These are phyloP conservation scores for Periconia digitata DNA, from an alignment of 2,329 filamentous ascomycete species.

Conservation along the genomic window DNA sequence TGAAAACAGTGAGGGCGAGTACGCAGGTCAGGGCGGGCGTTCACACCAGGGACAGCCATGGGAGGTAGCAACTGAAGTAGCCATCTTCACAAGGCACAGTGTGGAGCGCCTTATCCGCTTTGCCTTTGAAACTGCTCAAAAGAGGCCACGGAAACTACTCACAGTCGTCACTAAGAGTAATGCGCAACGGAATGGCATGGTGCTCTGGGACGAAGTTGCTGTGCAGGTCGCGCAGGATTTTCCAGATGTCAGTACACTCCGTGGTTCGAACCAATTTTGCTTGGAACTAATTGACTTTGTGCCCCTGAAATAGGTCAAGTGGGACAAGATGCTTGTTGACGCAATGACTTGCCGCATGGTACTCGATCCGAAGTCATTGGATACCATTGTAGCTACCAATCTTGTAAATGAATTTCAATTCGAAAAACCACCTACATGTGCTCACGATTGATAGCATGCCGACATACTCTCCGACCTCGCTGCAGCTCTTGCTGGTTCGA, in stretches of 20 bases:
- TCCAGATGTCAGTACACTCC: constrained; percentile 57
- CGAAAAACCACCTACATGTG: no score
- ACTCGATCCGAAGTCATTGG: constrained; percentile 59
- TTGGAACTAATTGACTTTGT: no score
- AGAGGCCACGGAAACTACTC: constrained; percentile 59
- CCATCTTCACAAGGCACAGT: constrained; percentile 63
- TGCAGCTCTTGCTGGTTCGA: constrained; percentile 64
- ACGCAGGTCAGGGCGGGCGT: constrained; percentile 65
- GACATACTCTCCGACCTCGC: constrained; percentile 68
- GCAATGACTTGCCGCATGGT: constrained; percentile 68
- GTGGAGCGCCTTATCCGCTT: constrained; percentile 64
- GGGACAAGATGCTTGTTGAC: constrained; percentile 68
- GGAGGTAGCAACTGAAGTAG: constrained; percentile 64
- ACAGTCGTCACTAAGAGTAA: constrained; percentile 69
- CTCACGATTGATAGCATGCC: no score
- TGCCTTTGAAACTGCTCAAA: constrained; percentile 62
- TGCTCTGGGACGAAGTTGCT: constrained; percentile 68
- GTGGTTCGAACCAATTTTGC: no score
- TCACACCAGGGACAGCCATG: constrained; percentile 60
- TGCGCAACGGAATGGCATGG: constrained; percentile 67
- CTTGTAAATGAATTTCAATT: constrained; percentile 39
- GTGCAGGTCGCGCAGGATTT: constrained; percentile 58
- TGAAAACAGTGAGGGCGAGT: constrained; percentile 69
- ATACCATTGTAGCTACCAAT: constrained; percentile 67
- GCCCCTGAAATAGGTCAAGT: no score